Conservation (phyloP, 768 basidiomycete genomes). For the Boletus eberwhitei region DNA sequence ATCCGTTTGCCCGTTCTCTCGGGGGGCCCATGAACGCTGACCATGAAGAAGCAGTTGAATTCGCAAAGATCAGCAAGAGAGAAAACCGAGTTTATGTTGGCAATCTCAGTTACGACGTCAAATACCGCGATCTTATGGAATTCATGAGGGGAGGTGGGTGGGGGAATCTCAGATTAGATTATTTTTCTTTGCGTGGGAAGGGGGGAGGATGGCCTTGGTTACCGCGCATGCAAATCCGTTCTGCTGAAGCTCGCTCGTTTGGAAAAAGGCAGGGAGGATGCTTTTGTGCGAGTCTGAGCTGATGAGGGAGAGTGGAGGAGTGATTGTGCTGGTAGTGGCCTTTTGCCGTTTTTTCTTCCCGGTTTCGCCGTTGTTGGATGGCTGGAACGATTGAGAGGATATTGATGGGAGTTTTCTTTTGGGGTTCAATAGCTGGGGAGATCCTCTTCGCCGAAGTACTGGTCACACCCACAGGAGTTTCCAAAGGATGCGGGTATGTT, state of each 20-base stretch:
- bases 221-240: conserved; percentile 33
- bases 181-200: conserved; percentile 47
- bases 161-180: conserved; percentile 62
- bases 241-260: conserved; percentile 35
- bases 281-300: conserved; percentile 34
- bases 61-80: conserved; percentile 93
- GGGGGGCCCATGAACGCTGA: conserved; percentile 88
- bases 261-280: conserved; percentile 31
- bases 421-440: conserved; percentile 95
- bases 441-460: conserved; percentile 99
- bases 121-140: conserved; percentile 98
- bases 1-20: conserved; percentile 74
- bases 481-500: conserved; percentile 98
- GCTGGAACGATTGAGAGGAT: conserved; percentile 69
- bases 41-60: conserved; percentile 92
- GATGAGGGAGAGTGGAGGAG: conserved; percentile 34
- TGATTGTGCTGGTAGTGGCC: conserved; percentile 34
- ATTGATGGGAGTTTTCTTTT: conserved; percentile 93
- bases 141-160: conserved; percentile 99
- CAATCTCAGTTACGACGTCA: conserved; percentile 98
- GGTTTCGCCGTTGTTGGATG: conserved; percentile 46
- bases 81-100: conserved; percentile 99
- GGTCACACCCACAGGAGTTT: conserved; percentile 91
- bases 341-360: conserved; percentile 39
- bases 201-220: conserved; percentile 27